Base-by-base conservation (phyloP, 2,329 filamentous ascomycete species). In the Blumeriella jaapii region DNA sequence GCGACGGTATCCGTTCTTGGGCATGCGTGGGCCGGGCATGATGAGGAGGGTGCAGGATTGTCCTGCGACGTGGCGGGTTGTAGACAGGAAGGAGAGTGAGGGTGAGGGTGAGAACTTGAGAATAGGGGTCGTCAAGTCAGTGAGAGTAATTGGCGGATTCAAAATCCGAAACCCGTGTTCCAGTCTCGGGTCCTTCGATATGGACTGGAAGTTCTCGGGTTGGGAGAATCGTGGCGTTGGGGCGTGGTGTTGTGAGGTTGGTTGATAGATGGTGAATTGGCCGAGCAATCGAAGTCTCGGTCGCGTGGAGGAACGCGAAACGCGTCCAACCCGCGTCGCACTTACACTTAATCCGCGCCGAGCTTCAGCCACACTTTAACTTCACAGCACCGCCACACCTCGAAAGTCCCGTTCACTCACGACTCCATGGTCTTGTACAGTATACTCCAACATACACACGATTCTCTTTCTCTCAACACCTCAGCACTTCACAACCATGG, bases 1-100 rank as follows among this genome's bases (percentile, higher is more conserved):
- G 64, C 59, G 81, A 64, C 61, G 82, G 68, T 69, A 74, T 53
- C 75, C 74, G 56, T 77, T 76, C 54, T 74, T 67, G 29, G 75
- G 75, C 52, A 64, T 65, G 38, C 74, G 63, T 50, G 78, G 76
- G 10, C 45, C 46, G 29, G 74, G 61, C 77, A 80, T 73, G 48
- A 55, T 59, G 55, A 53, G 49, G 17, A 28, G 18, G 20, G 37
- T 28, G 34, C 34, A 36, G 31, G 37, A 38, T 27, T n/a, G 39
- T 23, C 38, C 30, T 32, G 34, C 24, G 25, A 22, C 17, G 34
- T 29, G 29, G 28, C 35, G 26, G 31, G 34, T 31, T 38, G 26
- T 30, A 29, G 26, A 33, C 38, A 40, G 34, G 36, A 27, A 28
- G 31, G 36, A 28, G 12, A 23, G 36, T 36, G 29, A 14, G 25